Conservation (phyloP, 2,329 filamentous ascomycete genomes). For the Penicillium occitanis region DNA sequence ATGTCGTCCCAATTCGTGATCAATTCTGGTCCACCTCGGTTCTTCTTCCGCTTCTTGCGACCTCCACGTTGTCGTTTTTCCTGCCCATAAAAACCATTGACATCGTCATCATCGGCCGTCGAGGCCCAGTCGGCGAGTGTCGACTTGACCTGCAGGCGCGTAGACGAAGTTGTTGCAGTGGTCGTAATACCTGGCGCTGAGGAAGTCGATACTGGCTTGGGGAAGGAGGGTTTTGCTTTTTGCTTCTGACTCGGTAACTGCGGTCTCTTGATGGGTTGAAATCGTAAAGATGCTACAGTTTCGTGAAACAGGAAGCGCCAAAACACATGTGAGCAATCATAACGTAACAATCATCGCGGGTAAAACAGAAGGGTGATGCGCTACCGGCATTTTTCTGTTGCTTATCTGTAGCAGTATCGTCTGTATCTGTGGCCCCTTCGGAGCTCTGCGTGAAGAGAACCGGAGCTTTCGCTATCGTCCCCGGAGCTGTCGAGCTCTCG, state of each 20-base stretch:
- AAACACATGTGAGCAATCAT: slow-evolving; percentile 51
- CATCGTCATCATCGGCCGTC: slow-evolving; percentile 79
- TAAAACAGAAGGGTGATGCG: slow-evolving; percentile 36
- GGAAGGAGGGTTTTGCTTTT: slow-evolving; percentile 62
- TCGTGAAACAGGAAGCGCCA: slow-evolving; percentile 29
- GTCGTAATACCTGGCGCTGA: slow-evolving; percentile 29
- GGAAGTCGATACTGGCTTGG: slow-evolving; percentile 45
- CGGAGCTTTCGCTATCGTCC: slow-evolving; percentile 73
- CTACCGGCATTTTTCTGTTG: slow-evolving; percentile 64
- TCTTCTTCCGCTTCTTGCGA: slow-evolving; percentile 75
- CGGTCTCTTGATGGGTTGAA: slow-evolving; percentile 81
- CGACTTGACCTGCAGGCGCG: slow-evolving; percentile 58
- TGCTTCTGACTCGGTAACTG: slow-evolving; percentile 62
- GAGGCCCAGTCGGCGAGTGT: slow-evolving; percentile 79
- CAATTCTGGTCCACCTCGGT: slow-evolving; percentile 59
- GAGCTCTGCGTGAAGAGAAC: slow-evolving; percentile 66
- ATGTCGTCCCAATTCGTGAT: slow-evolving; percentile 82
- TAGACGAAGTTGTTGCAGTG: slow-evolving; percentile 32
- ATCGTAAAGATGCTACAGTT: slow-evolving; percentile 65
- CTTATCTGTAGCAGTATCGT: slow-evolving; percentile 62
- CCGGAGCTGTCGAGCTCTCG: slow-evolving; percentile 43
- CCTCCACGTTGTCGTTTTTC: slow-evolving; percentile 74
- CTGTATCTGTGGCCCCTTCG: slow-evolving; percentile 49
- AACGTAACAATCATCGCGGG: slow-evolving; percentile 27
- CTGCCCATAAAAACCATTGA: slow-evolving; percentile 61